These are phyloP conservation scores for Phlyctochytrium arcticum DNA, from an alignment of 192 early-diverging fungal genomes.

Conservation along the genomic window DNA sequence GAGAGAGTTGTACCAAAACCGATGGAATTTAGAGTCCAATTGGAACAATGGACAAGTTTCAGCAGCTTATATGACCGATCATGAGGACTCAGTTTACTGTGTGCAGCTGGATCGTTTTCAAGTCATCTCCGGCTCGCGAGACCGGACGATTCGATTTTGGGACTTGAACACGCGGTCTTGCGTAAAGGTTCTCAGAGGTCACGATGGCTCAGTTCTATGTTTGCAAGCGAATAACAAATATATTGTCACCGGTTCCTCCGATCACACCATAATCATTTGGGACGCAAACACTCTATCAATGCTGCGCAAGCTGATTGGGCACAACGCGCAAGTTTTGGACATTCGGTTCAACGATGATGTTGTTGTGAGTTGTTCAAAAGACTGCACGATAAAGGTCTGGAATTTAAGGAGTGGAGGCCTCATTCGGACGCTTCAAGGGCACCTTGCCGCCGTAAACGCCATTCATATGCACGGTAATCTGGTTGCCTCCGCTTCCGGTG, in stretches of 20 bases:
- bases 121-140: slow-evolving; percentile 45
- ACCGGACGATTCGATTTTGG: slow-evolving; percentile 47
- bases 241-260: slow-evolving; percentile 50
- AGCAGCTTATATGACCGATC: slow-evolving; percentile 33
- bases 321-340: slow-evolving; percentile 77
- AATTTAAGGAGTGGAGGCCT: slow-evolving; percentile 61
- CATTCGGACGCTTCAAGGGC: slow-evolving; percentile 67
- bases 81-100: slow-evolving; percentile 54
- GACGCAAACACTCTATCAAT: slow-evolving; percentile 45
- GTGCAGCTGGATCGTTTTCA: slow-evolving; percentile 44
- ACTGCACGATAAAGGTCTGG: slow-evolving; percentile 88
- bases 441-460: slow-evolving; percentile 91
- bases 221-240: slow-evolving; percentile 46
- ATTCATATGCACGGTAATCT: slow-evolving; percentile 67
- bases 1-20: slow-evolving; percentile 33
- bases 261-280: slow-evolving; percentile 52
- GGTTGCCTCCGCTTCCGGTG: slow-evolving; percentile 83
- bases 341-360: slow-evolving; percentile 72
- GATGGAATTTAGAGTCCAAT: slow-evolving; percentile 35
- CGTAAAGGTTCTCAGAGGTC: slow-evolving; percentile 30
- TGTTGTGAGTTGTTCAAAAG: slow-evolving; percentile 89
- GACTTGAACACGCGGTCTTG: slow-evolving; percentile 48
- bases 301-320: slow-evolving; percentile 58
- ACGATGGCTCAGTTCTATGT: slow-evolving; percentile 50
- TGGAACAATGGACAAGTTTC: slow-evolving; percentile 53